Percentiles rank a stretch among this genome's conserved stretches.
Conservation (phyloP, 805 yeast species). For the Nakazawaea sp. region DNA sequence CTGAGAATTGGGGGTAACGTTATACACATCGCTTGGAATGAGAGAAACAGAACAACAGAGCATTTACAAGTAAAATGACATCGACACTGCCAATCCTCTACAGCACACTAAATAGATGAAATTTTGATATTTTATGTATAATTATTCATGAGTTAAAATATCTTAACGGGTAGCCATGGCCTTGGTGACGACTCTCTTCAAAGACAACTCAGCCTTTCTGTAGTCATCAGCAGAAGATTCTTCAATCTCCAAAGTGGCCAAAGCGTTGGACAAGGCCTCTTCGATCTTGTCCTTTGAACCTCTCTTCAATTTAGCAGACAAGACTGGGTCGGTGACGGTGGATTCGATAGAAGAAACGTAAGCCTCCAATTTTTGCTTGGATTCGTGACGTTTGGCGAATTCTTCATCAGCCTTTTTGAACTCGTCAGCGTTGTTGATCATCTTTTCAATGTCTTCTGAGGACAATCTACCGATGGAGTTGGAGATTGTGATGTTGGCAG, state of each 20-base stretch:
- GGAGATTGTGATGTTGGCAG: slow-evolving; percentile 97
- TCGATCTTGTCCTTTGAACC: slow-evolving; percentile 96
- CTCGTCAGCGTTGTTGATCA: slow-evolving; percentile 97
- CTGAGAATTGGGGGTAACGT: too few species aligned
- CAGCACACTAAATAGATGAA: too few species aligned
- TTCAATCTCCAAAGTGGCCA: slow-evolving; percentile 95
- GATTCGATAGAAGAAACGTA: slow-evolving; percentile 95
- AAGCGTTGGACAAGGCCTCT: slow-evolving; percentile 95
- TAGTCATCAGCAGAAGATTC: slow-evolving; percentile 94
- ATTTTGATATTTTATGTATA: too few species aligned
- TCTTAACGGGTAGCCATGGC: slow-evolving; percentile 97
- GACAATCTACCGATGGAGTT: slow-evolving; percentile 99
- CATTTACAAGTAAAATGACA: too few species aligned
- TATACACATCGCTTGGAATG: too few species aligned
- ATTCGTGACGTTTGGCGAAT: slow-evolving; percentile 99
- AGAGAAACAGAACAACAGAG: too few species aligned
- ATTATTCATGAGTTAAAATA: too few species aligned
- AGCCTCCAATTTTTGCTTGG: slow-evolving; percentile 98
- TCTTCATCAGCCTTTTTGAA: slow-evolving; percentile 99
- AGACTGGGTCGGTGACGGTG: slow-evolving; percentile 96
- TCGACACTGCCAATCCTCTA: too few species aligned
- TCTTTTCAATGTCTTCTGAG: slow-evolving; percentile 94
- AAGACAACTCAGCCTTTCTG: slow-evolving; percentile 98
- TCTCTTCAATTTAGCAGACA: slow-evolving; percentile 95
- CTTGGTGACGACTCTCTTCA: slow-evolving; percentile 99